Base-by-base conservation (phyloP, 305 asterid genomes). In the Caryopteris hybrid region DNA sequence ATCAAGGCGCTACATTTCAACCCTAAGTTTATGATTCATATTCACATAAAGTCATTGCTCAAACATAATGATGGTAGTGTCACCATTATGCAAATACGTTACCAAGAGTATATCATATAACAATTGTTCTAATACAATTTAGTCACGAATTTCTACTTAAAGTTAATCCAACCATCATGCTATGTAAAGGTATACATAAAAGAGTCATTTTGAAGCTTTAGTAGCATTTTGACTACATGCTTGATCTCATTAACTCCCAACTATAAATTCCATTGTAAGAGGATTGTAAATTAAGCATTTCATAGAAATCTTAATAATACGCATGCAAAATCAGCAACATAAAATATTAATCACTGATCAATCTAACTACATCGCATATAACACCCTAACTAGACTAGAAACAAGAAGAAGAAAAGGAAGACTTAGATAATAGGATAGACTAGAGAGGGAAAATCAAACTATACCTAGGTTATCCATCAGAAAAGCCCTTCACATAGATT, bases 401-500 rank as follows among this genome's bases (percentile, higher is more conserved):
- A n/a, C n/a, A n/a, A n/a, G n/a, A n/a, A n/a, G n/a, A n/a, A n/a
- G n/a, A n/a, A n/a, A n/a, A n/a, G n/a, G n/a, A n/a, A n/a, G n/a
- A n/a, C n/a, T n/a, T n/a, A n/a, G n/a, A n/a, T n/a, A n/a, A n/a
- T n/a, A n/a, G n/a, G n/a, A n/a, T n/a, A n/a, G n/a, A n/a, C n/a
- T n/a, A n/a, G n/a, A n/a, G n/a, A n/a, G n/a, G n/a, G n/a, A n/a
- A n/a, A n/a, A n/a, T n/a, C n/a, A n/a, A n/a, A n/a, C n/a, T n/a
- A n/a, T n/a, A n/a, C n/a, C n/a, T 54, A 20, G 66, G 23, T 7
- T 21, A 43, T 55, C 34, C 46, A 48, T 76, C 60, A 76, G n/a
- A 71, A 1, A 64, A 76, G 73, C 66, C 83, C 79, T 64, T 64
- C 76, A 38, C 69, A 66, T 33, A 71, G 56, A 62, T 50, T 72